phyloP scores from a whole-genome alignment of 768 basidiomycete species.

The Trametes cingulata region DNA sequence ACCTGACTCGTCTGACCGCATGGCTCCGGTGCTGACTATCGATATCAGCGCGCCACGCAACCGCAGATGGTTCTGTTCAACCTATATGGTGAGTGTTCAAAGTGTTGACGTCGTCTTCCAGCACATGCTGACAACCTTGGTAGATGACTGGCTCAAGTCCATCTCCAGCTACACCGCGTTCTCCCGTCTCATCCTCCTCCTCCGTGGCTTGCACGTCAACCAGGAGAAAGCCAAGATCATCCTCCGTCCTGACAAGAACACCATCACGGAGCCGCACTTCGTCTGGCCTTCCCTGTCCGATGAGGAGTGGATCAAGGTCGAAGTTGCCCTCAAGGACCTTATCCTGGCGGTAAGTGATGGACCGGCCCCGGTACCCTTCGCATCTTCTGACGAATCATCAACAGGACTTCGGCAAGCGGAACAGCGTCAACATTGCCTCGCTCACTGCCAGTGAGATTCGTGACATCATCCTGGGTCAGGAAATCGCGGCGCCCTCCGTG shows the following conservation, averaged over 20 bases:
- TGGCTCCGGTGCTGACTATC: constrained; percentile 2
- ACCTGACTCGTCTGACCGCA: neutral
- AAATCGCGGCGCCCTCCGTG: constrained; percentile 92
- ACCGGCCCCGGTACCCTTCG: neutral
- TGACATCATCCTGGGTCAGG: constrained; percentile 98
- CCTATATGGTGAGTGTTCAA: constrained; percentile 66
- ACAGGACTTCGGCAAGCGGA: constrained; percentile 97
- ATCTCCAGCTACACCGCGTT: constrained; percentile 99
- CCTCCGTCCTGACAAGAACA: constrained; percentile 94
- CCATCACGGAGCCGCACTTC: constrained; percentile 96
- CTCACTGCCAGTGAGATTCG: constrained; percentile 95
- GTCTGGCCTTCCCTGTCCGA: constrained; percentile 94
- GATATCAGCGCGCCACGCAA: constrained; percentile 82
- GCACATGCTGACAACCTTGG: neutral
- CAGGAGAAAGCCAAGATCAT: constrained; percentile 99
- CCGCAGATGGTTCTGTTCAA: constrained; percentile 99
- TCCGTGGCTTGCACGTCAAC: constrained; percentile 97
- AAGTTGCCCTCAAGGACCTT: constrained; percentile 97
- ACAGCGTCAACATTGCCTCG: constrained; percentile 98
- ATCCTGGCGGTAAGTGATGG: constrained; percentile 79
- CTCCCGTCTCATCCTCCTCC: constrained; percentile 93
- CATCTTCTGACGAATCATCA: neutral
- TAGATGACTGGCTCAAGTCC: constrained; percentile 94
- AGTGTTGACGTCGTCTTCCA: too few species aligned
- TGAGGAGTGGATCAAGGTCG: constrained; percentile 99